Percentiles rank a stretch among this genome's conserved stretches.
Evolutionary conservation across 805 yeast species (phyloP).

Genomic region (Metschnikowia kofuensis): DNA sequence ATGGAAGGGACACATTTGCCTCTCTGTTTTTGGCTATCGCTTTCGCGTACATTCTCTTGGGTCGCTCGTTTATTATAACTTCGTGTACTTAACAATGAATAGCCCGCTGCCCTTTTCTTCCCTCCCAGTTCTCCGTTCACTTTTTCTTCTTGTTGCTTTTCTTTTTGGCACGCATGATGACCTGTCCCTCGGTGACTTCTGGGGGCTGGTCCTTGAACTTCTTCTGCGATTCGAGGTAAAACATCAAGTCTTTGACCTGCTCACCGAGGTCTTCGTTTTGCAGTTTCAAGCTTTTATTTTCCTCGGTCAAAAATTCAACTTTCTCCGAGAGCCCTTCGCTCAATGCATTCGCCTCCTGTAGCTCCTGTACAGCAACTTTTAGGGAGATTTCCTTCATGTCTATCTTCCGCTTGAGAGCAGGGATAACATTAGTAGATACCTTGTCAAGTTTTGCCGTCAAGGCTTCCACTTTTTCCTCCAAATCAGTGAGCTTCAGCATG

Average conservation of each 20-base stretch:
- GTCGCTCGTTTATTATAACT: no score
- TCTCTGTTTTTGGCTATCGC: no score
- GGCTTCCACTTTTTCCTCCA: slow-evolving; percentile 28
- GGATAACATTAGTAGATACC: slow-evolving; percentile 28
- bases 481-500: slow-evolving; percentile 16
- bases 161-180: slow-evolving; percentile 39
- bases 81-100: no score
- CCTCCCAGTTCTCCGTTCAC: background rate
- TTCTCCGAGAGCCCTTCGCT: slow-evolving; percentile 40
- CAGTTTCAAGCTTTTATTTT: slow-evolving; percentile 26
- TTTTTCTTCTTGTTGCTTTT: slow-evolving; percentile 12
- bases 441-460: slow-evolving; percentile 19
- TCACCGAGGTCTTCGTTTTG: slow-evolving; percentile 53
- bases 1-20: no score
- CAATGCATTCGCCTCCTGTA: slow-evolving; percentile 30
- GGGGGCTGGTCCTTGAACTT: slow-evolving; percentile 69
- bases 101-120: no score
- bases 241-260: slow-evolving; percentile 76
- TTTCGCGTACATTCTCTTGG: no score
- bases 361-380: slow-evolving; percentile 27
- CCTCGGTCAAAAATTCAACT: slow-evolving; percentile 31
- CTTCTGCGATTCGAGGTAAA: slow-evolving; percentile 68
- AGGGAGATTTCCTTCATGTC: slow-evolving; percentile 29
- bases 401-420: slow-evolving; percentile 32
- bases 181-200: slow-evolving; percentile 69